Evolutionary conservation across 202 grass and related monocot species (phyloP), one percentile per base, ranked within the genome.

Genomic region (Schoenoplectus tabernaemontani): DNA sequence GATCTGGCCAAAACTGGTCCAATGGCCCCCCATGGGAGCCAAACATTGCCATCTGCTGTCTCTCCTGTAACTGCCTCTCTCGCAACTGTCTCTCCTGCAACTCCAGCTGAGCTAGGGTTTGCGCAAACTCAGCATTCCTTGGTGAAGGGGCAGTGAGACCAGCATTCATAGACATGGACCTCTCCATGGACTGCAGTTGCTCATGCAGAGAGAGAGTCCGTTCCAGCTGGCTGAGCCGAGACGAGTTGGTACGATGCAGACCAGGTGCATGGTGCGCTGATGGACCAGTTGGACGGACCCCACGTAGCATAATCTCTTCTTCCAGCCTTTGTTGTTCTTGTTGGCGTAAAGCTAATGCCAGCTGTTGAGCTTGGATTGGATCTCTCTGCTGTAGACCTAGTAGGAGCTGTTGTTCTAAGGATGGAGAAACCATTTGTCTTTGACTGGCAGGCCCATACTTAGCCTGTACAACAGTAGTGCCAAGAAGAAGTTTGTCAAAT

Each of bases 401-500:
- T 64, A 97, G 84, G 82, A 93, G 79, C 81, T 93, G 90, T 83
- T 97, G 93, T 41, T 97, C 91, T 20, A 90, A 67, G 26, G 78
- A 63, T 15, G 78, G 59, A 81, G 93, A 87, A 88, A 91, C 85
- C 70, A 85, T 81, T n/a, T 93, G 93, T 54, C 93, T 86, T 81
- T 89, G 89, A 80, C 91, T 91, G 64, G 91, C 89, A 63, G 87
- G 89, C 22, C 89, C 89, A 78, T 88, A 90, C 84, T 97, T 97
- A 81, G 89, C 91, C 57, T 78, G 76, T 61, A 41, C 7, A 74
- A 44, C 20, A 34, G 26, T n/a, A n/a, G 28, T 9, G 26, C 19
- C 69, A 74, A 53, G 46, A 75, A 75, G 28, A 54, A 7, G 15
- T 15, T 33, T n/a, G n/a, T n/a, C n/a, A n/a, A n/a, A n/a, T n/a